These are phyloP conservation scores for Hyphodiscus sp. DNA, from an alignment of 2,329 filamentous ascomycete genomes.

Conservation along the genomic window DNA sequence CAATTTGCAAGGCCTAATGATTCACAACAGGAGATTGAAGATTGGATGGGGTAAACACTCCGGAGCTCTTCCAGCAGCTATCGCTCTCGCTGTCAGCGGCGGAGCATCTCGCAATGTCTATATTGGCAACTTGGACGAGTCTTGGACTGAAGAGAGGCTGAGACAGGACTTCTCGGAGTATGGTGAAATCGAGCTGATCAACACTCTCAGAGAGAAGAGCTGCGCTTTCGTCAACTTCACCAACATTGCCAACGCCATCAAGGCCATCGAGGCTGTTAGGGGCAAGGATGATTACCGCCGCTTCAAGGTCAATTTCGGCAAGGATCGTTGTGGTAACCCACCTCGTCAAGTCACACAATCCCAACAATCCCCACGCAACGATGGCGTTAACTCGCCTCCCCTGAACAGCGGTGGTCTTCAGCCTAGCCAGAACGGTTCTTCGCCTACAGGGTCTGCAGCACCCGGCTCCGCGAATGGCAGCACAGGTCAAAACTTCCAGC, in stretches of 20 bases:
- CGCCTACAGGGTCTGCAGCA: conserved; percentile 34
- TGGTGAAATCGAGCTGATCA: conserved; percentile 96
- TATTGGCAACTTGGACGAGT: conserved; percentile 93
- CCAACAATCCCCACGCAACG: conserved; percentile 59
- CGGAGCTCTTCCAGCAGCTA: conserved; percentile 88
- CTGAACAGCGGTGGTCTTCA: conserved; percentile 32
- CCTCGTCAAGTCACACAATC: conserved; percentile 72
- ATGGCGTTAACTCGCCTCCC: conserved; percentile 51
- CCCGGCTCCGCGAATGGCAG: conserved; percentile 40
- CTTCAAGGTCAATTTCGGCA: conserved; percentile 99
- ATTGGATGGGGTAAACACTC: conserved; percentile 99
- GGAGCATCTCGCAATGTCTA: conserved; percentile 98
- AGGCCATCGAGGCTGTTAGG: conserved; percentile 93
- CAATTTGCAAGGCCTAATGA: conserved; percentile 97
- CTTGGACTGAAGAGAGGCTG: conserved; percentile 92
- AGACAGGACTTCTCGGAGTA: conserved; percentile 96
- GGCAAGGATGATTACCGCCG: conserved; percentile 94
- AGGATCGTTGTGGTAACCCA: conserved; percentile 95
- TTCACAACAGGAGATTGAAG: conserved; percentile 95
- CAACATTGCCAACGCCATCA: conserved; percentile 99
- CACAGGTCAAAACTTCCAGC: conserved; percentile 42
- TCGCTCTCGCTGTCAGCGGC: conserved; percentile 90
- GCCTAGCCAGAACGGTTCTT: conserved; percentile 27
- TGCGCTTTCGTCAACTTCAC: conserved; percentile 99
- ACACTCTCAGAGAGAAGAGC: conserved; percentile 95